phyloP scores from a whole-genome alignment of 2,329 filamentous ascomycete genomes.

The Parastagonospora avenae region DNA sequence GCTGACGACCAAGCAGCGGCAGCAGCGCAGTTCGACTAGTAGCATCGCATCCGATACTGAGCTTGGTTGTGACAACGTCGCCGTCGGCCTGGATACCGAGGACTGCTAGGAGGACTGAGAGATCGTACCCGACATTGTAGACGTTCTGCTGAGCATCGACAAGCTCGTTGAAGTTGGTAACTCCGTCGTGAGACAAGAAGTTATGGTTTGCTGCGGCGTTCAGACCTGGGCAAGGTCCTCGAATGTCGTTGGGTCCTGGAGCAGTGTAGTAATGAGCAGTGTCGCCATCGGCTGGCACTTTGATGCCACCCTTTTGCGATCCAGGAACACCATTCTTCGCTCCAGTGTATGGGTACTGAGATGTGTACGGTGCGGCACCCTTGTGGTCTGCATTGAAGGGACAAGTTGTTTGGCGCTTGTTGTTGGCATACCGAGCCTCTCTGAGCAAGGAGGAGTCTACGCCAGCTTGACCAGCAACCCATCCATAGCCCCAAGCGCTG shows the following conservation, averaged over 20 bases:
- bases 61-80: constrained; percentile 49
- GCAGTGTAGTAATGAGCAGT: constrained; percentile 30
- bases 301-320: constrained; percentile 49
- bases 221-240: constrained; percentile 49
- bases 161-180: constrained; percentile 51
- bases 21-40: constrained; percentile 47
- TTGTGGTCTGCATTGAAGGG: constrained; percentile 32
- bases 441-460: constrained; percentile 22
- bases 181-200: constrained; percentile 51
- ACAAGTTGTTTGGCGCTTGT: constrained; percentile 22
- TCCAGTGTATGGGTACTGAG: constrained; percentile 47
- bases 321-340: constrained; percentile 51
- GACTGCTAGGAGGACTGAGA: constrained; percentile 48
- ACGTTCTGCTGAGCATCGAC: constrained; percentile 54
- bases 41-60: constrained; percentile 54
- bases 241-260: constrained; percentile 28
- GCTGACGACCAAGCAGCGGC: constrained; percentile 43
- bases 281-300: constrained; percentile 50
- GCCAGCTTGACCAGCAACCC: constrained; percentile 24
- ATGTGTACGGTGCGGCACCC: constrained; percentile 23
- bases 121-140: constrained; percentile 53
- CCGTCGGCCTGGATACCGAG: constrained; percentile 50
- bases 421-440: constrained; percentile 7
- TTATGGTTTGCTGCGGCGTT: constrained; percentile 50
- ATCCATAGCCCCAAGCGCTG: constrained; percentile 21